These are phyloP conservation scores for Aspergillus unguis DNA, from an alignment of 2,329 filamentous ascomycete genomes.

Conservation along the genomic window DNA sequence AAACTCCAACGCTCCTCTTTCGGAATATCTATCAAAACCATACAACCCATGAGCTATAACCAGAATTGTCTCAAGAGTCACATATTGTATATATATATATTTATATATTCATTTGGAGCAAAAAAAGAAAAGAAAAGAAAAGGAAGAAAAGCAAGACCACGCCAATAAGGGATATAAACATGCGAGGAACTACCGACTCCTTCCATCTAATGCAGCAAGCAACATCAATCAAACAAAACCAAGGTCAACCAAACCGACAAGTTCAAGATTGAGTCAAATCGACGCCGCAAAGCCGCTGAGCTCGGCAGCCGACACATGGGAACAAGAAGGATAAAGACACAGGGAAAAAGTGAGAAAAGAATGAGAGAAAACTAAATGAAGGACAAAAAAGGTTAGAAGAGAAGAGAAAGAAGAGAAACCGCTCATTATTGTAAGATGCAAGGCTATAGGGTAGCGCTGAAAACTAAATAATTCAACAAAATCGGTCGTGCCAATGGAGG, in stretches of 20 bases:
- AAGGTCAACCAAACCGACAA: no score
- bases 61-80: background rate
- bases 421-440: constrained; percentile 27
- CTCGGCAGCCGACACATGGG: background rate
- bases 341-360: background rate
- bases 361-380: background rate
- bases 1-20: background rate
- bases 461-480: constrained; percentile 13
- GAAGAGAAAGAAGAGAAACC: constrained; percentile 12
- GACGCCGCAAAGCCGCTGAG: background rate
- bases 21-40: background rate
- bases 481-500: constrained; percentile 20
- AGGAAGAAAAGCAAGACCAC: constrained; percentile 18
- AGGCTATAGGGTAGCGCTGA: constrained; percentile 20
- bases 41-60: background rate
- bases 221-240: constrained; percentile 16
- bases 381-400: background rate
- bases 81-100: background rate
- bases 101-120: constrained; percentile 2
- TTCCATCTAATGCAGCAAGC: constrained; percentile 29
- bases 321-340: background rate
- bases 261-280: background rate
- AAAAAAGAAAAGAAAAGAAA: background rate
- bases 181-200: constrained; percentile 20
- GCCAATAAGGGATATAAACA: constrained; percentile 24